A percentile compares a stretch with the other conserved stretches of the same genome.
Evolutionary conservation across 2,329 filamentous ascomycete species (phyloP).

Genomic region (Scytalidium lignicola): DNA sequence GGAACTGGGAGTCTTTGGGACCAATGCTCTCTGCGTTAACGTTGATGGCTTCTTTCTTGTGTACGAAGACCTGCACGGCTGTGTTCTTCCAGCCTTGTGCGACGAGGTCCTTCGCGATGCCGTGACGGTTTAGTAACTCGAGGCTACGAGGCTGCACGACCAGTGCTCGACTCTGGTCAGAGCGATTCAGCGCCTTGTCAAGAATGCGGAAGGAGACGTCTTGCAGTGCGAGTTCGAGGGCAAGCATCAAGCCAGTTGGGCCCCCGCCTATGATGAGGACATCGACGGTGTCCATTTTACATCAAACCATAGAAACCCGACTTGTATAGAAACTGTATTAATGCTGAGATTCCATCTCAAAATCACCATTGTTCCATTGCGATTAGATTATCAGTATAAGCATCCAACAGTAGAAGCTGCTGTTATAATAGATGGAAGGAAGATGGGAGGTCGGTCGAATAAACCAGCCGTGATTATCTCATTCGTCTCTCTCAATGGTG

Average conservation of each 20-base stretch:
- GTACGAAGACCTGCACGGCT: slow-evolving; percentile 34
- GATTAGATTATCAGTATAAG: no score
- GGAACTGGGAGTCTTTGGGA: slow-evolving; percentile 27
- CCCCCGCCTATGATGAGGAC: slow-evolving; percentile 42
- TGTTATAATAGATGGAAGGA: no score
- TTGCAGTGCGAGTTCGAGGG: slow-evolving; percentile 32
- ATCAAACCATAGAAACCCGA: no score
- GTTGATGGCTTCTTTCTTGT: slow-evolving; percentile 26
- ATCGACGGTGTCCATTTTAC: slow-evolving; percentile 11
- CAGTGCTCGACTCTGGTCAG: slow-evolving; percentile 36
- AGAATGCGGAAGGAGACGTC: slow-evolving; percentile 33
- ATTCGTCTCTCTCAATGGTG: no score
- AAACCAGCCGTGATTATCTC: no score
- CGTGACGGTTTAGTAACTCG: slow-evolving; percentile 44
- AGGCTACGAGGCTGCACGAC: slow-evolving; percentile 44
- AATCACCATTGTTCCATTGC: no score
- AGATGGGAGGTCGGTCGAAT: no score
- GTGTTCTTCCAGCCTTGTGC: slow-evolving; percentile 31
- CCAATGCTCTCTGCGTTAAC: slow-evolving; percentile 25
- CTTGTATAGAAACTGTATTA: no score
- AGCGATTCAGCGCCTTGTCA: slow-evolving; percentile 28
- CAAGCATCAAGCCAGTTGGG: slow-evolving; percentile 38
- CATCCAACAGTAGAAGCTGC: no score
- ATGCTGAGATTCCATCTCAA: no score
- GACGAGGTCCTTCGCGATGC: slow-evolving; percentile 32